Percentiles rank a stretch among this genome's conserved stretches.
These are phyloP conservation scores for Holtermannia corniformis DNA, from an alignment of 768 basidiomycete genomes.

Conservation along the genomic window DNA sequence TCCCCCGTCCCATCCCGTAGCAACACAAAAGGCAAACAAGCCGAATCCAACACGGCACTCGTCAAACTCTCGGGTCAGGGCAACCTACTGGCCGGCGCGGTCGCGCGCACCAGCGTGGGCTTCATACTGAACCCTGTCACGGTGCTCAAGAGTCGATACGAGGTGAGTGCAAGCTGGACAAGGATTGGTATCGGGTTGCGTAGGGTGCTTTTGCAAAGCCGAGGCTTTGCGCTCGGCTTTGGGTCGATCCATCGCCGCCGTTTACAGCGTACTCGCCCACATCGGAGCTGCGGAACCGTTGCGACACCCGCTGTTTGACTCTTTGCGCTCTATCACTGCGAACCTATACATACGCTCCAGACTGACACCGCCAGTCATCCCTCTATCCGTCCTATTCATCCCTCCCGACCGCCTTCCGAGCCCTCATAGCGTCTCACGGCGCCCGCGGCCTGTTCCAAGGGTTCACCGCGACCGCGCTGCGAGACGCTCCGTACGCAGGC, in stretches of 20 bases:
- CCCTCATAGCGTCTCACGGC: constrained; percentile 45
- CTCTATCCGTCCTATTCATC: constrained; percentile 33
- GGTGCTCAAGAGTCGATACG: constrained; percentile 82
- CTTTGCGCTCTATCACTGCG: no score
- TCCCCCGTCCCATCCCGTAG: neutral
- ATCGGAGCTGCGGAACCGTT: no score
- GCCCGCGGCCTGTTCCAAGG: constrained; percentile 76
- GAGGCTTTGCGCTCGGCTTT: no score
- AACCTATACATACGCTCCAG: no score
- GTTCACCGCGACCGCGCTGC: constrained; percentile 73
- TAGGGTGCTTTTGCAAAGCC: no score
- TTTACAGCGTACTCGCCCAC: neutral
- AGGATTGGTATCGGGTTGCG: neutral
- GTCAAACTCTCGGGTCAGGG: constrained; percentile 56
- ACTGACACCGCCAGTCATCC: no score
- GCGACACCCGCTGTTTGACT: no score
- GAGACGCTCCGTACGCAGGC: constrained; percentile 91
- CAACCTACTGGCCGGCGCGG: constrained; percentile 77
- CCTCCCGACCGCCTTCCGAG: constrained; percentile 27
- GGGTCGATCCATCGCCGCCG: neutral
- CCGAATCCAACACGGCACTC: constrained; percentile 23
- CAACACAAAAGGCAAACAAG: neutral
- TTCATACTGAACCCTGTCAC: constrained; percentile 82
- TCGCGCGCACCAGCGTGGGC: constrained; percentile 68
- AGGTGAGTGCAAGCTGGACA: constrained; percentile 49